Conservation (phyloP, 345 rosid genomes). For the Eucalyptus leucophloia region DNA sequence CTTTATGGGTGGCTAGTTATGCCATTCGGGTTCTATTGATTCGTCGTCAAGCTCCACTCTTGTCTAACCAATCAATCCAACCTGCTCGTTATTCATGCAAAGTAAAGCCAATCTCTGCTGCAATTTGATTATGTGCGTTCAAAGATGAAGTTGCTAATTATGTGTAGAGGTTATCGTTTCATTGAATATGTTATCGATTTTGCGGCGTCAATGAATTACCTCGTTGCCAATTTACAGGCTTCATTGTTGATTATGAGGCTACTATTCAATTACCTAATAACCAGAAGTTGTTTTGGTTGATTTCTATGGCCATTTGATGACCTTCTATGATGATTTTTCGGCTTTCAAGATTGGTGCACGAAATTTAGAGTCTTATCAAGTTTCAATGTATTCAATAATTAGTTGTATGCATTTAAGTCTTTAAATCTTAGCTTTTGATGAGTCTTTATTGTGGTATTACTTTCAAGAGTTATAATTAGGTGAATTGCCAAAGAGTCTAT, state of each 20-base stretch:
- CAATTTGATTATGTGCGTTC: background rate
- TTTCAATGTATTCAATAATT: background rate
- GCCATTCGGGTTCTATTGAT: no score
- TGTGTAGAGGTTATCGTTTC: background rate
- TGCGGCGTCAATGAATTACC: background rate
- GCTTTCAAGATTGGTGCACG: background rate
- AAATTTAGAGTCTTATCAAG: background rate
- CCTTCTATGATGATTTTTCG: background rate
- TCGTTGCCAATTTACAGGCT: background rate
- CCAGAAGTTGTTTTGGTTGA: background rate
- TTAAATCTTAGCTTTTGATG: background rate
- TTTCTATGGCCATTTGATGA: no score
- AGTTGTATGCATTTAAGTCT: background rate
- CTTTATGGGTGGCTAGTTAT: no score
- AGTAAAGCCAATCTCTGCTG: no score
- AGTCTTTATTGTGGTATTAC: background rate
- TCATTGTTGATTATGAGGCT: background rate
- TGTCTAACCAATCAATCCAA: background rate
- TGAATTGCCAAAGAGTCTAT: background rate
- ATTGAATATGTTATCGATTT: background rate
- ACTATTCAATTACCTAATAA: background rate
- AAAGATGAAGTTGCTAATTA: background rate
- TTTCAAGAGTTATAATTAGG: background rate
- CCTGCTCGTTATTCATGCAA: accelerated
- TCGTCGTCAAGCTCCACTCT: background rate